Evolutionary conservation across 1,284 basidiomycete genomes (phyloP).

Genomic region (Rhodofomes roseus): DNA sequence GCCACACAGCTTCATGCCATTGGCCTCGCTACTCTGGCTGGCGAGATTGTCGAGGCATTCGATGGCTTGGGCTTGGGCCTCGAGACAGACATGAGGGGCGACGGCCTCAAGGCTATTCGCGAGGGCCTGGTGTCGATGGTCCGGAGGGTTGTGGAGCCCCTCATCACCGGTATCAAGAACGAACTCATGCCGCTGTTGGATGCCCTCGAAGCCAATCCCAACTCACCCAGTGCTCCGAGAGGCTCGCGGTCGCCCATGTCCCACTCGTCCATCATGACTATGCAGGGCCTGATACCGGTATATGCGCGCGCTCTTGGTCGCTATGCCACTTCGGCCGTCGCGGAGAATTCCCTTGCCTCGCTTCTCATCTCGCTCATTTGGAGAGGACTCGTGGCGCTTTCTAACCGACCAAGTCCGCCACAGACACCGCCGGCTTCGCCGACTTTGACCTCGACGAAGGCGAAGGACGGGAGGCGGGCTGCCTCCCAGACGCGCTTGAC

Average conservation of each 20-base stretch:
- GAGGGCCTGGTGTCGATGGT: slow-evolving; percentile 66
- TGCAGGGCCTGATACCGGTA: slow-evolving; percentile 56
- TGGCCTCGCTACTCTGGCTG: slow-evolving; percentile 61
- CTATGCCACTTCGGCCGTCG: slow-evolving; percentile 48
- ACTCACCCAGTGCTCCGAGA: slow-evolving; percentile 17
- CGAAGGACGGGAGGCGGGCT: slow-evolving; percentile 38
- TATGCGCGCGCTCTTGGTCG: slow-evolving; percentile 55
- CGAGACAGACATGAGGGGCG: slow-evolving; percentile 57
- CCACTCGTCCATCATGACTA: slow-evolving; percentile 57
- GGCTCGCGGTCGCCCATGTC: slow-evolving; percentile 34
- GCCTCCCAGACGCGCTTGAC: slow-evolving; percentile 34
- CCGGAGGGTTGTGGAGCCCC: slow-evolving; percentile 59
- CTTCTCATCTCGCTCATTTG: slow-evolving; percentile 70
- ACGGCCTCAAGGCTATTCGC: slow-evolving; percentile 60
- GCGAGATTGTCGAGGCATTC: slow-evolving; percentile 66
- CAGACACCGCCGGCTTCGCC: slow-evolving; percentile 44
- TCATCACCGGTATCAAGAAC: slow-evolving; percentile 56
- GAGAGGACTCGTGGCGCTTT: slow-evolving; percentile 65
- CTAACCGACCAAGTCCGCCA: slow-evolving; percentile 47
- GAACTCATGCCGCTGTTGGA: slow-evolving; percentile 60
- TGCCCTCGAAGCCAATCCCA: slow-evolving; percentile 47
- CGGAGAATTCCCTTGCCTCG: slow-evolving; percentile 59
- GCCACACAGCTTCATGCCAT: slow-evolving; percentile 70
- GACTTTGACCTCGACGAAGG: slow-evolving; percentile 25
- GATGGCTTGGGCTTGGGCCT: slow-evolving; percentile 59